Percentiles rank a stretch among this genome's conserved stretches.
phyloP scores from a whole-genome alignment of 345 rosid genomes.

The Luvunga scandens region DNA sequence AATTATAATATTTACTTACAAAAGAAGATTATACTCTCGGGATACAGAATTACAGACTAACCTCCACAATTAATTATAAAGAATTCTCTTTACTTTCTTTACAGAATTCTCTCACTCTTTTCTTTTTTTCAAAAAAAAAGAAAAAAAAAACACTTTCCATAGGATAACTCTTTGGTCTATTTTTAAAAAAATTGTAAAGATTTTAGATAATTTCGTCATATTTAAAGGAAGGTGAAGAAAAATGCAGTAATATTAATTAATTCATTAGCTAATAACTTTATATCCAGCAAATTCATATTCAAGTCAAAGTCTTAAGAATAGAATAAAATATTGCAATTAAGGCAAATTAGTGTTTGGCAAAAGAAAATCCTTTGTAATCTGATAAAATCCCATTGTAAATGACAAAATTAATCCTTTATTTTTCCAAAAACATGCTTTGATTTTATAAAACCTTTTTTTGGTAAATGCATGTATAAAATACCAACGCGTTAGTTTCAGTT shows the following conservation, averaged over 20 bases:
- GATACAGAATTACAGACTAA: too few species aligned
- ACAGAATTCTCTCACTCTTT: too few species aligned
- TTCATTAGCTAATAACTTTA: neutral
- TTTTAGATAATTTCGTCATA: neutral
- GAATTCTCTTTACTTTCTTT: too few species aligned
- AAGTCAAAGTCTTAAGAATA: neutral
- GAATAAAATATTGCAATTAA: neutral
- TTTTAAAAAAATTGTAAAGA: too few species aligned
- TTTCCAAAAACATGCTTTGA: neutral
- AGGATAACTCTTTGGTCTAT: too few species aligned
- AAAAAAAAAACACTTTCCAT: too few species aligned
- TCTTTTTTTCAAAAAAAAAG: too few species aligned
- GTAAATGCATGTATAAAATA: neutral
- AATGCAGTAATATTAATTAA: neutral
- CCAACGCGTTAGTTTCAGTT: neutral
- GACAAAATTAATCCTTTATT: neutral
- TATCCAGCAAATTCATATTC: neutral
- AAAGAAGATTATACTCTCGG: too few species aligned
- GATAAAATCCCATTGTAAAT: neutral
- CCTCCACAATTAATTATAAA: too few species aligned
- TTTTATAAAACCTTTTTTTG: neutral
- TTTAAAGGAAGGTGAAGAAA: neutral
- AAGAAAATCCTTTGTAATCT: too few species aligned
- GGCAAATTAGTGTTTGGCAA: neutral
- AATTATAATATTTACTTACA: too few species aligned